Base-by-base conservation (phyloP, 148 eudicot species). In the Rhododendron ferrugineum region DNA sequence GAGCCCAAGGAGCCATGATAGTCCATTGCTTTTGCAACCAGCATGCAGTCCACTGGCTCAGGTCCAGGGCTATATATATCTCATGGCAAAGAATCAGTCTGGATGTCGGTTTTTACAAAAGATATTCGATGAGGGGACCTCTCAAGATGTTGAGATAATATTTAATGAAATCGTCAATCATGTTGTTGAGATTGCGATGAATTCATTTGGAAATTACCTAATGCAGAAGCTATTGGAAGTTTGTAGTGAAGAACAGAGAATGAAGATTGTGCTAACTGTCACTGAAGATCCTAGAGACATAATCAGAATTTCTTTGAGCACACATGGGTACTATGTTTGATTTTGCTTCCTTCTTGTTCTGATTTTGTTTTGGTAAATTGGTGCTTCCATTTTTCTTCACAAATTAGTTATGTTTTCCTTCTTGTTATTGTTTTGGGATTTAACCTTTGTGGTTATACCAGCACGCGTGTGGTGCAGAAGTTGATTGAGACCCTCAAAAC, bases 381-480 rank as follows among this genome's bases (percentile, higher is more conserved):
- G 76, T 72, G 40, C 1, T 66, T 23, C 70, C 14, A 64, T 70
- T 50, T 68, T 82, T 11, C 82, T 47, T 49, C 32, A 16, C 36
- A 5, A 84, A 80, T 68, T 30, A 54, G 68, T 84, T n/a, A 28
- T 47, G 23, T 18, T 79, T 79, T 46, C 52, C 2, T 42, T 9
- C 2, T 62, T 18, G 60, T n/a, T 85, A 2, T 88, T 83, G 62
- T 82, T 22, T 68, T 81, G 88, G 70, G 80, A 47, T 81, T 15
- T 6, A 62, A 44, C 64, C 56, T 32, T 58, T 81, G 79, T 84
- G 84, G 73, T 83, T 54, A 66, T 87, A 56, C 70, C 89, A 94
- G 98, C 16, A 94, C 95, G 6, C 92, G 98, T 20, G 95, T 92
- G 79, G 95, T 94, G 88, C 98, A 94, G 90, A 92, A 93, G 84